Evolutionary conservation across 73 alveolate species (phyloP), one percentile per base, ranked within the genome.

Genomic region (Paraurostyla sp.): DNA sequence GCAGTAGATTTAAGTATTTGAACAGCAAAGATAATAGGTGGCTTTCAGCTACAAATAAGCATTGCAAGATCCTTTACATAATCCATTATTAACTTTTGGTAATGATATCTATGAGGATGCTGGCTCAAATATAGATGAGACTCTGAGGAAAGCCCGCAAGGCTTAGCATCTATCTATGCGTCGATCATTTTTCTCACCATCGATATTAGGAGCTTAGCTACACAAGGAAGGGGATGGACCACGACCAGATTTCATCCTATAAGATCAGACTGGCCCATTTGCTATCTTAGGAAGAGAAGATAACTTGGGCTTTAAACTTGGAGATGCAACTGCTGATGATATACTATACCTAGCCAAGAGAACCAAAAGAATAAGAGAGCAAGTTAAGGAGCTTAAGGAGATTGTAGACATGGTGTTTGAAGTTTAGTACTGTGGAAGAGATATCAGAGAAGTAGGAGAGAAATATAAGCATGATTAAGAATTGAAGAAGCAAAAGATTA

Each of bases 61-160:
- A 3, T 18, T 65, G 25, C 60, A 33, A 1, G 56, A 32, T 65
- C 82, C 82, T 3, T 11, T 65, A 22, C 35, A 65, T 9, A 65
- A 65, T 40, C 82, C 82, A n/a, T 22, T 65, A 35, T 38, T 65
- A 9, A 58, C 35, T 38, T 65, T 65, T 65, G 82, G 41, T 38
- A 65, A 65, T 22, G 82, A 65, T 40, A 65, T 65, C 23, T 65
- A 65, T 40, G 82, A 65, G 25, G 82, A 65, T 65, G 82, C 82
- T 38, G 82, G 82, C 58, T 65, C 82, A 36, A 58, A 65, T 65
- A 65, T 65, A 18, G 82, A 65, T 15, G 82, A 65, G 25, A 65
- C 82, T 6, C 2, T 65, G 27, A 33, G 82, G 41, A 65, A 65
- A 65, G 82, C 82, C 1, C 35, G 41, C 13, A 3, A 58, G 9